Base-by-base conservation (phyloP, 2,329 filamentous ascomycete species). In the Pseudogymnoascus sp. region DNA sequence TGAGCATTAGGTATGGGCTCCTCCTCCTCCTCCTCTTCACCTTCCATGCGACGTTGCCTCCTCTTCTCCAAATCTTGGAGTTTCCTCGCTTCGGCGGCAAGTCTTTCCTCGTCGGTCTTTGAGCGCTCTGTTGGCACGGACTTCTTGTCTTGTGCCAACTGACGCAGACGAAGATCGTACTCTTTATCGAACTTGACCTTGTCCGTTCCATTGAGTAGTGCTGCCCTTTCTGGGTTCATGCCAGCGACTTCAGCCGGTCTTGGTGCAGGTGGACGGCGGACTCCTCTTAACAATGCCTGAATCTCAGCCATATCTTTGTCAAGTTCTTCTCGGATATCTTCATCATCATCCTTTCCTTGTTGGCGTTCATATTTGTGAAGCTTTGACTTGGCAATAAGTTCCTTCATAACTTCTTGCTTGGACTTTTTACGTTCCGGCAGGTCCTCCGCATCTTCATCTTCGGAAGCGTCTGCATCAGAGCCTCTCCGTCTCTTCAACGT, bases 341-440 rank as follows among this genome's bases (percentile, higher is more conserved):
- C 91, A 67, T 99, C 94, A 58, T 94, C 91, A 64, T 97, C 94
- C 71, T 96, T 97, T 28, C 86, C 85, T 63, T 90, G 87, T 74
- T 99, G 94, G 39, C 94, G 86, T 76, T 97, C 92, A 71, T 93
- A 92, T 76, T 96, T 97, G 81, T 97, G 84, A 64, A 90, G 81
- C 72, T 99, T 99, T 1, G 93, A 97, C 75, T 99, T 99, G 63
- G 92, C 90, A 67, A 99, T 97, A 64, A 99, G 82, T 74, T 99
- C 95, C 70, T 96, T 89, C 90, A 97, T 97, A 58, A 99, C 90
- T 74, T 99, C 94, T 60, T 94, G 89, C 76, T 97, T 97, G 2
- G 87, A 87, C 78, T 97, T 99, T 74, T 96, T 97, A 63, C 88
- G 83, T 68, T 93, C 88, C 0, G 91, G 92, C 65, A 86, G 77